Evolutionary conservation across 1,139 yeast species (phyloP).

Genomic region (Scheffersomyces illinoinensis): DNA sequence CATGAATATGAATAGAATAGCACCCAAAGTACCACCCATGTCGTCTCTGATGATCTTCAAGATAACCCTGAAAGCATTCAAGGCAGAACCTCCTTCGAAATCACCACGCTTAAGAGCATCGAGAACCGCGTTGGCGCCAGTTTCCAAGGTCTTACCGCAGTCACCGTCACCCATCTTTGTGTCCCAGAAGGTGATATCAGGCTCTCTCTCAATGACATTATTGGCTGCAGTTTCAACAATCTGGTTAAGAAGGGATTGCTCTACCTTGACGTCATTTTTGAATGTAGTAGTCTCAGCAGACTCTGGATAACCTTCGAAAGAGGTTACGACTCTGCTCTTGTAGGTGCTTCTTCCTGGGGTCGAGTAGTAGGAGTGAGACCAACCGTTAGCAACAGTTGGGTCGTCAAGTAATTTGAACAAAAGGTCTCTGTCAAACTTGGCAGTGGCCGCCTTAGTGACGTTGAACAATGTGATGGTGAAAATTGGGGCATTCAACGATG

Average conservation of each 20-base stretch:
- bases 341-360: conserved; percentile 29
- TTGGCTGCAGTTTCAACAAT: conserved; percentile 36
- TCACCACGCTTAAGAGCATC: conserved; percentile 22
- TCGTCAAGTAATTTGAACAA: conserved; percentile 41
- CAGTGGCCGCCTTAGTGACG: conserved; percentile 33
- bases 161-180: conserved; percentile 56
- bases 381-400: conserved; percentile 38
- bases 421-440: conserved; percentile 26
- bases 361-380: conserved; percentile 33
- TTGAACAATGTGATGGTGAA: conserved; percentile 51
- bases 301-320: conserved; percentile 32
- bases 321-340: conserved; percentile 33
- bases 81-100: conserved; percentile 19
- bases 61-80: conserved; percentile 35
- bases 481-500: conserved; percentile 54
- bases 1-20: conserved; percentile 47
- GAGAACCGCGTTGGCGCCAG: conserved; percentile 43
- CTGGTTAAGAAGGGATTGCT: conserved; percentile 27
- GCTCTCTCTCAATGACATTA: conserved; percentile 42
- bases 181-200: conserved; percentile 50
- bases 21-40: conserved; percentile 60
- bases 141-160: conserved; percentile 49
- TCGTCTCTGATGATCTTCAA: conserved; percentile 42
- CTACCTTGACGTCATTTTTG: conserved; percentile 28
- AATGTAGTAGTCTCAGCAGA: conserved; percentile 11